Conservation (phyloP, 257 asterid species). For the Striga asiatica region DNA sequence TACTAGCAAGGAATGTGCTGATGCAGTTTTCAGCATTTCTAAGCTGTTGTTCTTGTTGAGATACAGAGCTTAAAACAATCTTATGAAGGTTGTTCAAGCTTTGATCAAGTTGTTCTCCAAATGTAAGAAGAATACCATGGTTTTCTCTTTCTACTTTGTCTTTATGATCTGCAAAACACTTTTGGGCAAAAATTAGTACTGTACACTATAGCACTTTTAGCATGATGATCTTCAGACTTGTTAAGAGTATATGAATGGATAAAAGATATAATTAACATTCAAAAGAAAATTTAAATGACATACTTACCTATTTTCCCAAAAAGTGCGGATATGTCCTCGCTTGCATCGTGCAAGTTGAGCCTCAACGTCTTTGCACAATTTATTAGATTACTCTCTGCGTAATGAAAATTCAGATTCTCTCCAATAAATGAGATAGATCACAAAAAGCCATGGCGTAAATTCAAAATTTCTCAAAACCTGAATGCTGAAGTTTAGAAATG, state of each 20-base stretch:
- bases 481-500: slow-evolving; percentile 50
- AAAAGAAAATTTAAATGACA: too few species aligned
- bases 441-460: neutral
- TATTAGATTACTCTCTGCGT: slow-evolving; percentile 49
- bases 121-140: slow-evolving; percentile 41
- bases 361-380: slow-evolving; percentile 57
- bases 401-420: slow-evolving; percentile 2
- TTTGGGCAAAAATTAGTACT: slow-evolving; percentile 5
- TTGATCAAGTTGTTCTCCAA: slow-evolving; percentile 51
- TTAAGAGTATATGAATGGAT: too few species aligned
- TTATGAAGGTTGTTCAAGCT: slow-evolving; percentile 59
- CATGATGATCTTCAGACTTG: neutral
- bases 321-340: slow-evolving; percentile 52
- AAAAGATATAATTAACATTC: neutral
- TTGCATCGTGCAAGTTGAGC: slow-evolving; percentile 51
- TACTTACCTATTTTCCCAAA: slow-evolving; percentile 55
- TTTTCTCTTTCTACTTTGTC: slow-evolving; percentile 58
- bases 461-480: slow-evolving; percentile 35
- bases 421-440: slow-evolving; percentile 6
- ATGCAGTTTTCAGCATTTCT: slow-evolving; percentile 38
- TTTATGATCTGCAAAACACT: slow-evolving; percentile 47
- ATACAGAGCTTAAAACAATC: slow-evolving; percentile 39
- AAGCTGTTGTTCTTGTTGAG: slow-evolving; percentile 62
- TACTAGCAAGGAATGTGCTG: slow-evolving; percentile 44
- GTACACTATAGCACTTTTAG: neutral